Base-by-base conservation (phyloP, 768 basidiomycete species). In the Ramaria sp. region DNA sequence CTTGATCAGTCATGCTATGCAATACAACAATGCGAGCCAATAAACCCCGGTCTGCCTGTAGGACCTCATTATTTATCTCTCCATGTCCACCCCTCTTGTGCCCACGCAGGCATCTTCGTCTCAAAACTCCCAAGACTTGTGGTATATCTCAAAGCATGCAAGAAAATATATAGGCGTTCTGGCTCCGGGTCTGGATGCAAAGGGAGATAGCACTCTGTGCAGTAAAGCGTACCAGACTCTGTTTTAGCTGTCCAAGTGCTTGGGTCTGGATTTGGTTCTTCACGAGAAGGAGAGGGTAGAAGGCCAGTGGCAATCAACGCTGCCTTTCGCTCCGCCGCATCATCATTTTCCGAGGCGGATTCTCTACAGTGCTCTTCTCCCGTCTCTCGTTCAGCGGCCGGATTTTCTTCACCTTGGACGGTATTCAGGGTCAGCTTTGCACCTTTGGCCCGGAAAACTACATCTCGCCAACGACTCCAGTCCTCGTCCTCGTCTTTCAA, bases 401-500 rank as follows among this genome's bases (percentile, higher is more conserved):
- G n/a, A 43, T 43, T 19, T 43, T 43, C 42, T 19, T 43, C 17
- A 22, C n/a, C n/a, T 43, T 43, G 7, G 17, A 43, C 17, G 7
- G 7, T 22, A 43, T 17, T 19, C n/a, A 43, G n/a, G 20, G 19
- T 54, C 45, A 43, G 15, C 31, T 27, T 27, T 15, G 53, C 55
- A 20, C 27, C 38, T 57, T 57, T 57, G 22, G 45, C 55, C 84
- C 82, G 81, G 67, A 91, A 91, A 12, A 91, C 77, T 33, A 88
- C 82, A 64, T 93, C 91, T 19, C 89, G 77, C 88, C 88, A 90
- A 45, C 91, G 80, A 58, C 88, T 81, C 86, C 86, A 91, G 63
- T 93, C 90, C 65, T 94, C 91, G 57, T 82, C 79, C 70, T 88
- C 85, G 64, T 94, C 91, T 85, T 91, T 91, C 82, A 85, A 83